A percentile compares a stretch with the other conserved stretches of the same genome.
These are phyloP conservation scores for Phytophthora chlamydospora DNA, from an alignment of 352 stramenopile genomes.

Conservation along the genomic window DNA sequence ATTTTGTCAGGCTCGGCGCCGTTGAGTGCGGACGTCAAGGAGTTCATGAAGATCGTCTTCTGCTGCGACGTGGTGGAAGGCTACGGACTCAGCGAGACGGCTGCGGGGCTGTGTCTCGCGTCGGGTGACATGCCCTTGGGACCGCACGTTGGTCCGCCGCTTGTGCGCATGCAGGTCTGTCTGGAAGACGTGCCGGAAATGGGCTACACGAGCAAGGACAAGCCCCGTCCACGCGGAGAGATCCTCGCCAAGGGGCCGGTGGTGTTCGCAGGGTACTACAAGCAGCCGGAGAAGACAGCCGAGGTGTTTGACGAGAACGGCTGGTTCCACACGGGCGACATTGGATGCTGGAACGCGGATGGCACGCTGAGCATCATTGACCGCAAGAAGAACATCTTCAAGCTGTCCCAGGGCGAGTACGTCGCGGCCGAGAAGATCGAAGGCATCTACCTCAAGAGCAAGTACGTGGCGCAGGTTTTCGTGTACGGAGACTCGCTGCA, in stretches of 20 bases:
- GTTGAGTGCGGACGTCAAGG: conserved; percentile 92
- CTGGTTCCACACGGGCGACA: conserved; percentile 98
- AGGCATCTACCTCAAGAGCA: conserved; percentile 92
- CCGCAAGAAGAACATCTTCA: conserved; percentile 96
- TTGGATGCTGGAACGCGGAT: conserved; percentile 95
- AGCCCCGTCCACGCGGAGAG: conserved; percentile 66
- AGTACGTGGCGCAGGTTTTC: conserved; percentile 95
- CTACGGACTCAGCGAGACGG: conserved; percentile 96
- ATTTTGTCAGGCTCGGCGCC: conserved; percentile 95
- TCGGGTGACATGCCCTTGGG: conserved; percentile 58
- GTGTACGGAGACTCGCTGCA: conserved; percentile 97
- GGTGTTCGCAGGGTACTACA: conserved; percentile 95
- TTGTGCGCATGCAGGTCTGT: conserved; percentile 89
- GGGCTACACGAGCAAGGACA: conserved; percentile 92
- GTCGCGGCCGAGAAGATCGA: conserved; percentile 97
- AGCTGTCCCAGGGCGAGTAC: conserved; percentile 96
- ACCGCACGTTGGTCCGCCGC: conserved; percentile 93
- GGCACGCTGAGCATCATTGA: conserved; percentile 92
- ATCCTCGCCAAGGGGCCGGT: conserved; percentile 76
- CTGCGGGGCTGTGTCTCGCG: conserved; percentile 82
- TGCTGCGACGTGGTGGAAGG: conserved; percentile 93
- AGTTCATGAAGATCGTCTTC: conserved; percentile 96
- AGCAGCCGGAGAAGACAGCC: conserved; percentile 91
- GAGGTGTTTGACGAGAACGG: conserved; percentile 93
- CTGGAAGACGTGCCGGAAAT: conserved; percentile 97